These are phyloP conservation scores for Chenopodium suecicum DNA, from an alignment of 148 eudicot genomes.

Conservation along the genomic window DNA sequence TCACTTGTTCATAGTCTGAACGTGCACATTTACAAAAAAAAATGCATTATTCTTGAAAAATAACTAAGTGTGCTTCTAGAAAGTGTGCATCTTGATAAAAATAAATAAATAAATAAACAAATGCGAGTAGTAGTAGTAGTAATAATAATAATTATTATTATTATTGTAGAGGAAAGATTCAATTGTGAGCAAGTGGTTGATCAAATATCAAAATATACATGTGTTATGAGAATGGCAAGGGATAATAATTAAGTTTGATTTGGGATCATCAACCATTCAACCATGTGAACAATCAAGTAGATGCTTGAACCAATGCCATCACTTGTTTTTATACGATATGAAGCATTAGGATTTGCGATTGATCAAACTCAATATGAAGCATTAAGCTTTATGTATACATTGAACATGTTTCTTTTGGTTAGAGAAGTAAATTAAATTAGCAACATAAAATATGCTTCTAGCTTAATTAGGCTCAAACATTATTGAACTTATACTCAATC, in stretches of 20 bases:
- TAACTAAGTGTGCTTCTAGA: neutral
- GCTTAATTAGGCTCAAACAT: neutral
- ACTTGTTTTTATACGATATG: neutral
- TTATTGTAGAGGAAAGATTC: neutral
- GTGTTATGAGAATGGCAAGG: neutral
- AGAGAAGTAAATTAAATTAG: neutral
- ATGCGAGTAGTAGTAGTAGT: neutral
- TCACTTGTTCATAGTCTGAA: no score
- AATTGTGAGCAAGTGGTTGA: conserved; percentile 7
- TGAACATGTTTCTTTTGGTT: neutral
- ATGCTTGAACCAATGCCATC: neutral
- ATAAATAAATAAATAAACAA: no score
- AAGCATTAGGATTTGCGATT: neutral
- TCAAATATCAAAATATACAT: neutral
- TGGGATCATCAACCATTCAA: conserved; percentile 13
- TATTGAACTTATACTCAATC: neutral
- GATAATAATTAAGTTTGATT: neutral
- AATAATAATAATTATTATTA: neutral
- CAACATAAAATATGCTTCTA: neutral
- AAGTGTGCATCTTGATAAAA: neutral
- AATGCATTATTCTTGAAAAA: no score
- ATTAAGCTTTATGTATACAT: neutral
- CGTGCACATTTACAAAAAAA: no score
- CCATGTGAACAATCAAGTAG: conserved; percentile 9
- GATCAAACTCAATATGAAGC: neutral